Base-by-base conservation (phyloP, 192 early-diverging fungal genomes). In the Coemansia sp. region DNA sequence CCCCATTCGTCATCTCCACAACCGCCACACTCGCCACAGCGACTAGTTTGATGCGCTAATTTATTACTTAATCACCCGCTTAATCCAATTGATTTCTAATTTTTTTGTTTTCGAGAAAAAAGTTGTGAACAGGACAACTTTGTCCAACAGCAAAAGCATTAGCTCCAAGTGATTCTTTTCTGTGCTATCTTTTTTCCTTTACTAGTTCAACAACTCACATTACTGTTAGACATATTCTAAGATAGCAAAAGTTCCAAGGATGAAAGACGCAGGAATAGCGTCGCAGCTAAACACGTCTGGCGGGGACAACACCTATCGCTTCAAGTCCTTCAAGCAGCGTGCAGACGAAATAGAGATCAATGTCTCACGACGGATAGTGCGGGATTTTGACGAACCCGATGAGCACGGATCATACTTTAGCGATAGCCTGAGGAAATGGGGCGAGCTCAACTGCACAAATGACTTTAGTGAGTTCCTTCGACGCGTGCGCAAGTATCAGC, bases 391-490 rank as follows among this genome's bases (percentile, higher is more conserved):
- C 41, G 75, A 88, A 63, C 74, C 83, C 18, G 74, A 85, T 38
- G 73, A 83, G 32, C 71, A 85, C 60, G 88, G 86, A 41, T 93
- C 92, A 34, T 97, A 88, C 69, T 97, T 98, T 73, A 83, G 87
- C 56, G 91, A 95, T 61, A 81, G 88, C 0, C 62, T 97, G n/a
- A 81, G 84, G 21, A 83, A 87, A 58, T 96, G 93, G 92, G 83
- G 77, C 51, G 97, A 99, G 57, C 82, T 94, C n/a, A 97, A 99
- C 75, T 82, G 90, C 62, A 95, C 97, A 4, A 83, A 76, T 30
- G 85, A 90, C 55, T 99, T 93, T 71, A 84, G 83, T 7, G 76
- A 74, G 14, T 93, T 98, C 69, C 66, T 80, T 21, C 76, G 82
- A 14, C 88, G 91, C 7, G 81, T 96, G 23, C 76, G 74, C 48